phyloP scores from a whole-genome alignment of 768 basidiomycete species.

The Lentinus tigrinus region DNA sequence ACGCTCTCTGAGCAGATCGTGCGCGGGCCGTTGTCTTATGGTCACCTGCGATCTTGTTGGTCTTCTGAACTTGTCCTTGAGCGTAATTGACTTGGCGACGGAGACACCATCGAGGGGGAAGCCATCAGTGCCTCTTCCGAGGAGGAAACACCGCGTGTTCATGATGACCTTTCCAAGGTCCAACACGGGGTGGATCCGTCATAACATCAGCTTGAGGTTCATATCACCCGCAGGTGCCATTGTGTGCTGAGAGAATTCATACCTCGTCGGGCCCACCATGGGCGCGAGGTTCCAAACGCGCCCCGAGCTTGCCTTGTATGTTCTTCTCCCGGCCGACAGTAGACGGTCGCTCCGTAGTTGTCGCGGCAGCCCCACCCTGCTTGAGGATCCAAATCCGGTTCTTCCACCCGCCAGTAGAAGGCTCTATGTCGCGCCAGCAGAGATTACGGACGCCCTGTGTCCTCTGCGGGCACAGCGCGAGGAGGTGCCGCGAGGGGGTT shows the following conservation, averaged over 20 bases:
- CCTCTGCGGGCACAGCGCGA: slow-evolving; percentile 62
- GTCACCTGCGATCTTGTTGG: slow-evolving; percentile 96
- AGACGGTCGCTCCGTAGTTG: slow-evolving; percentile 38
- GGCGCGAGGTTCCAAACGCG: slow-evolving; percentile 88
- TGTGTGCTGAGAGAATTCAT: slow-evolving; percentile 5
- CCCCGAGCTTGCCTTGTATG: slow-evolving; percentile 84
- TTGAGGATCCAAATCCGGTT: slow-evolving; percentile 60
- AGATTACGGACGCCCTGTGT: slow-evolving; percentile 59
- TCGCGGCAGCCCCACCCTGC: slow-evolving; percentile 18
- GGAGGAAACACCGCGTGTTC: slow-evolving; percentile 72
- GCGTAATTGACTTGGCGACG: slow-evolving; percentile 90
- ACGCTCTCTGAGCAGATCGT: slow-evolving; percentile 99
- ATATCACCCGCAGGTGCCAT: slow-evolving; percentile 37
- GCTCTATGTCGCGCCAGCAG: slow-evolving; percentile 72
- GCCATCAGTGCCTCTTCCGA: slow-evolving; percentile 98
- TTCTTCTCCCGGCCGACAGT: slow-evolving; percentile 98
- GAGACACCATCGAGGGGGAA: slow-evolving; percentile 84
- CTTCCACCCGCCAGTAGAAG: slow-evolving; percentile 47
- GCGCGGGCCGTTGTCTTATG: slow-evolving; percentile 95
- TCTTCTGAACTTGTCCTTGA: slow-evolving; percentile 98
- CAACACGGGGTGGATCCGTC: slow-evolving; percentile 89
- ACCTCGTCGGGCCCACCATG: slow-evolving; percentile 94
- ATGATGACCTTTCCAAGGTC: slow-evolving; percentile 89
- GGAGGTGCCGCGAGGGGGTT: slow-evolving; percentile 60
- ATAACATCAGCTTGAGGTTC: slow-evolving; percentile 96